Evolutionary conservation across 352 stramenopile species (phyloP), one percentile per base, ranked within the genome.

Genomic region (Phytophthora uliginosa): DNA sequence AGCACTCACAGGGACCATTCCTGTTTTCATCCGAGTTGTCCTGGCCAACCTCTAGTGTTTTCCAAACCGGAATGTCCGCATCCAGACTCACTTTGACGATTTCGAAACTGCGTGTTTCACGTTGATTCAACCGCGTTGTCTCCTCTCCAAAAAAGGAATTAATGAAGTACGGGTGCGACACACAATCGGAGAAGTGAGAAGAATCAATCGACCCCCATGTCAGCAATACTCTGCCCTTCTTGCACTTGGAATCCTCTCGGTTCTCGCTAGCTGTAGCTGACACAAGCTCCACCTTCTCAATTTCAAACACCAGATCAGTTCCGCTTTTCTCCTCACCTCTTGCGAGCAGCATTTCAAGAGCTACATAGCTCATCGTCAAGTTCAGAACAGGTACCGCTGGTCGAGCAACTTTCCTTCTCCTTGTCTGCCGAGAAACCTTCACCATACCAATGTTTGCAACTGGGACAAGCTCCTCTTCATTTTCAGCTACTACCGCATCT

Each of bases 381-480:
- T 76, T 73, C 20, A 88, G 77, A 40, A 95, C 84, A 28, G 88
- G 84, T 18, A 72, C 62, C 12, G 90, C 83, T n/a, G 88, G 81
- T 54, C 85, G 85, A 22, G 83, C 89, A 1, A 92, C 59, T 50
- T 81, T 89, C 59, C 60, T 77, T 59, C 79, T 83, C 38, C 48
- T 79, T 34, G 69, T 73, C 40, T 87, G 64, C 55, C 79, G 42
- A 13, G 76, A 74, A 22, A 96, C 82, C 54, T 85, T 85, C 7
- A 96, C 90, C 38, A 96, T 82, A 10, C 90, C 90, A 36, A 96
- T 66, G 67, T 95, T 95, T 57, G 90, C 90, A 28, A 96, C 90
- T 22, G 90, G 90, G 40, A 96, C 85, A 6, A 92, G 73, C 55
- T 94, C 86, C 40, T 90, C 76, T 62, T 51, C 52, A 28, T 57